phyloP scores from a whole-genome alignment of 805 yeast genomes.

The Cyberlindnera suaveolens region DNA sequence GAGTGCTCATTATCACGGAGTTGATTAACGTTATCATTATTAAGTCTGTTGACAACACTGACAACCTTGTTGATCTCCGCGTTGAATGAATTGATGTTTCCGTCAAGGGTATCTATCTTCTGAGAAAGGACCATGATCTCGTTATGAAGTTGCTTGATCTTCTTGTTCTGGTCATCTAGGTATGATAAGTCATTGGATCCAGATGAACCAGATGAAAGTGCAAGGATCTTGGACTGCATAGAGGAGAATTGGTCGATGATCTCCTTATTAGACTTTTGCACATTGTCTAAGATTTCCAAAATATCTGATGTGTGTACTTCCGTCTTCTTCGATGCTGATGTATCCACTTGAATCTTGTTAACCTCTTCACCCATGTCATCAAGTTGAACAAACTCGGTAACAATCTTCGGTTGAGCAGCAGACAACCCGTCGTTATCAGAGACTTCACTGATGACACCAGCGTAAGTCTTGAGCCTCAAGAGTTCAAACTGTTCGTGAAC shows the following conservation, averaged over 20 bases:
- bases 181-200: slow-evolving; percentile 16
- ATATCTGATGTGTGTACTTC: not conserved
- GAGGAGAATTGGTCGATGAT: slow-evolving; percentile 8
- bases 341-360: not conserved
- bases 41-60: slow-evolving; percentile 13
- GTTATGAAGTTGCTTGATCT: slow-evolving; percentile 8
- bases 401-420: slow-evolving; percentile 39
- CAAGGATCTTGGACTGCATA: slow-evolving; percentile 16
- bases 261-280: slow-evolving; percentile 17
- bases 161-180: slow-evolving; percentile 15
- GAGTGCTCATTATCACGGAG: slow-evolving; percentile 21
- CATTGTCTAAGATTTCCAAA: slow-evolving; percentile 4
- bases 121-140: not conserved
- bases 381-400: slow-evolving; percentile 33
- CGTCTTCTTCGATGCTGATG: slow-evolving; percentile 6
- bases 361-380: slow-evolving; percentile 27
- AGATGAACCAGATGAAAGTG: slow-evolving; percentile 6
- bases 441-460: slow-evolving; percentile 47
- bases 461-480: slow-evolving; percentile 50
- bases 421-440: slow-evolving; percentile 48
- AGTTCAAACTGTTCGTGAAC: slow-evolving; percentile 59
- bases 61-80: slow-evolving; percentile 4
- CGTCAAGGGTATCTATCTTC: slow-evolving; percentile 1
- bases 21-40: slow-evolving; percentile 17
- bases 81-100: not conserved